These are phyloP conservation scores for Jamesozyma spencerorum DNA, from an alignment of 805 yeast genomes.

Conservation along the genomic window DNA sequence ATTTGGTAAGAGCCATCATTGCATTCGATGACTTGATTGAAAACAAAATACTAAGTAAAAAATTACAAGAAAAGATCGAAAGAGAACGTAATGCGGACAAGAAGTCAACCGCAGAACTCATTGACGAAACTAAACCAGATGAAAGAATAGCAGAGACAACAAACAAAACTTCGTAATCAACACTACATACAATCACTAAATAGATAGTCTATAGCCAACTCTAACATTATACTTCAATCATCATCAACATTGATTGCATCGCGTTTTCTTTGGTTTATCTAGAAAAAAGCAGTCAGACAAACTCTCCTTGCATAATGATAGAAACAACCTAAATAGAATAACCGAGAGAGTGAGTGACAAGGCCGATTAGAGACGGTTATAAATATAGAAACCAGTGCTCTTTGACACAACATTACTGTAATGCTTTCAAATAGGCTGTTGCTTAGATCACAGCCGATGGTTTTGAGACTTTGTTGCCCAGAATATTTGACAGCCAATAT, in stretches of 20 bases:
- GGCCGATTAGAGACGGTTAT: no score
- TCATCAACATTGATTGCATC: no score
- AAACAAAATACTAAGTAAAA: constrained; percentile 81
- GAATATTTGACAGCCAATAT: background rate
- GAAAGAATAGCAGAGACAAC: background rate
- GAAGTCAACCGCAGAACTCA: background rate
- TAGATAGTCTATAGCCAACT: no score
- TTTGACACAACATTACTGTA: no score
- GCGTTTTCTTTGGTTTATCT: no score
- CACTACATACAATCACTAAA: background rate
- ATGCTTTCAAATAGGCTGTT: background rate
- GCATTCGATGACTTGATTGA: constrained; percentile 96
- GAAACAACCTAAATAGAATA: no score
- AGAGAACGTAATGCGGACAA: constrained; percentile 32
- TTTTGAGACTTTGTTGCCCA: background rate
- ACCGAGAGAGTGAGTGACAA: no score
- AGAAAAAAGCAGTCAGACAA: no score
- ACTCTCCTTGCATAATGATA: no score
- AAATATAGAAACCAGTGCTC: no score
- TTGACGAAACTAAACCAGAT: background rate
- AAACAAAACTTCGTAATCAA: background rate
- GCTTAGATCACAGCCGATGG: background rate
- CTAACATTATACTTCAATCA: no score
- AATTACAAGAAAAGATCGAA: constrained; percentile 29
- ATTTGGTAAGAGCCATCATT: constrained; percentile 85